Evolutionary conservation across 306 rosid species (phyloP).

Genomic region (Trifolium dubium): DNA sequence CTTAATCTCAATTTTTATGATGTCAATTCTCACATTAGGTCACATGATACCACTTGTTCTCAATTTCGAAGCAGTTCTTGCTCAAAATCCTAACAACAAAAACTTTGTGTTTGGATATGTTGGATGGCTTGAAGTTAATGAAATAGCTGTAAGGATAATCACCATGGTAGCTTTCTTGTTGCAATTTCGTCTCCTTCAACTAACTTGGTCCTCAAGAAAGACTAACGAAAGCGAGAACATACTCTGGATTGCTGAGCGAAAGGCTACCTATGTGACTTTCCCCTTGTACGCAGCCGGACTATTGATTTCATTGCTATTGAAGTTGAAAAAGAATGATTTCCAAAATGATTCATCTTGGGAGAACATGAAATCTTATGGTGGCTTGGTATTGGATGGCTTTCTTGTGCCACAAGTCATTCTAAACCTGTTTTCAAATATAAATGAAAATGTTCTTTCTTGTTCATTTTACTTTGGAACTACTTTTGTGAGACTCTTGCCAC

Average conservation of each 20-base stretch:
- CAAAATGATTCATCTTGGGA: constrained; percentile 43
- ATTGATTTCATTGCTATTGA: constrained; percentile 42
- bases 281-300: constrained; percentile 47
- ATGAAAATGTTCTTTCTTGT: constrained; percentile 47
- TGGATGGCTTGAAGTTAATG: constrained; percentile 64
- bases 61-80: constrained; percentile 65
- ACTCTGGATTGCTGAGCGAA: constrained; percentile 54
- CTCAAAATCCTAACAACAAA: constrained; percentile 26
- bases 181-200: constrained; percentile 60
- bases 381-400: constrained; percentile 60
- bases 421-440: constrained; percentile 50
- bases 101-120: constrained; percentile 38
- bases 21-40: constrained; percentile 53
- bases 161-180: constrained; percentile 62
- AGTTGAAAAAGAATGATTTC: constrained; percentile 16
- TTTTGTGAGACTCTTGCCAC: constrained; percentile 58
- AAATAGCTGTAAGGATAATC: constrained; percentile 50
- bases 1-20: constrained; percentile 61
- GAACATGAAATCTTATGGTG: constrained; percentile 50
- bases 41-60: constrained; percentile 60
- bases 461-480: constrained; percentile 66
- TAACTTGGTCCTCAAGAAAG: constrained; percentile 59
- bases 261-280: constrained; percentile 38
- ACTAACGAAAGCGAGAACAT: constrained; percentile 25
- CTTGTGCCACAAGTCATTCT: constrained; percentile 68